These are phyloP conservation scores for Scopulariopsis brevicaulis DNA, from an alignment of 2,329 filamentous ascomycete genomes.

Conservation along the genomic window DNA sequence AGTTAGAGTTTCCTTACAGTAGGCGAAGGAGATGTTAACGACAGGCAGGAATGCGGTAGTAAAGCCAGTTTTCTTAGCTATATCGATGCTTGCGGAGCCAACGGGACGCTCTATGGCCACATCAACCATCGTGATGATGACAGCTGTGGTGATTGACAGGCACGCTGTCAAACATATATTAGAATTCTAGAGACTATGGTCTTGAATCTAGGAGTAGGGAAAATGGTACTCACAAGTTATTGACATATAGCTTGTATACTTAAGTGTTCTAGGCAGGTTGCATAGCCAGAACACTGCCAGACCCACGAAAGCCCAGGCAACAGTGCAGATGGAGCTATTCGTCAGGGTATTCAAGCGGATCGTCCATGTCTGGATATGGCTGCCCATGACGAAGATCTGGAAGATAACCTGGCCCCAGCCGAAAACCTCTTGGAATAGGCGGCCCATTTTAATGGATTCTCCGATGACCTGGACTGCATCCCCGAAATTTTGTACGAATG, in stretches of 20 bases:
- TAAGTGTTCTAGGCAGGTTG: slow-evolving; percentile 50
- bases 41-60: slow-evolving; percentile 36
- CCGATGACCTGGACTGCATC: slow-evolving; percentile 11
- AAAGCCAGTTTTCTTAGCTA: slow-evolving; percentile 29
- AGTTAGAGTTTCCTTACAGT: slow-evolving; percentile 22
- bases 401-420: slow-evolving; percentile 14
- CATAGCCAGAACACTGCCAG: slow-evolving; percentile 45
- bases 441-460: slow-evolving; percentile 14
- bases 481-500: slow-evolving; percentile 52
- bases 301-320: slow-evolving; percentile 24
- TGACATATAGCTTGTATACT: slow-evolving; percentile 50
- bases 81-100: slow-evolving; percentile 18
- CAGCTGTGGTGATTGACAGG: slow-evolving; percentile 38
- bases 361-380: slow-evolving; percentile 13
- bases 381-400: slow-evolving; percentile 32
- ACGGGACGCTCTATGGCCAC: slow-evolving; percentile 24
- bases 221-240: slow-evolving; percentile 38
- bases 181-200: too few species aligned
- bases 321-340: slow-evolving; percentile 14
- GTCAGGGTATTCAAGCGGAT: slow-evolving; percentile 15
- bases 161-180: slow-evolving; percentile 28
- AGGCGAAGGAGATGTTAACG: slow-evolving; percentile 23
- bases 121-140: slow-evolving; percentile 21
- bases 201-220: background rate
- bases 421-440: slow-evolving; percentile 11